phyloP scores from a whole-genome alignment of 768 basidiomycete genomes.

The Mycena indigotica region DNA sequence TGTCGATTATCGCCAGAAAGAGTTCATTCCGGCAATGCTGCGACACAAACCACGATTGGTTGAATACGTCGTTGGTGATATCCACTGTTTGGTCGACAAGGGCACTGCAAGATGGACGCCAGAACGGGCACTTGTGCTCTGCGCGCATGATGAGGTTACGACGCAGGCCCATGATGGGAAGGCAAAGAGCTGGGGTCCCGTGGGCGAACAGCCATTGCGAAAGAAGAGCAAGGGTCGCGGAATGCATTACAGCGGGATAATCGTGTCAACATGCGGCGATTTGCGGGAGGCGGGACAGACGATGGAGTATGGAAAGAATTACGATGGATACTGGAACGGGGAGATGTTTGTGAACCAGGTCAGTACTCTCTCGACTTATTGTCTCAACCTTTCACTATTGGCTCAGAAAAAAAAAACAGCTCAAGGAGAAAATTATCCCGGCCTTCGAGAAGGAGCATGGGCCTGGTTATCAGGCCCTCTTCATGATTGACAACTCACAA shows the following conservation, averaged over 20 bases:
- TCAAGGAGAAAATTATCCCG: slow-evolving; percentile 32
- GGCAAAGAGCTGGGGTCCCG: slow-evolving; percentile 35
- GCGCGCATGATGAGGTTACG: slow-evolving; percentile 6
- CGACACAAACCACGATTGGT: neutral
- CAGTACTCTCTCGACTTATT: neutral
- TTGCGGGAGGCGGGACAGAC: slow-evolving; percentile 34
- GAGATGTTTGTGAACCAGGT: slow-evolving; percentile 31
- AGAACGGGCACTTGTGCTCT: neutral
- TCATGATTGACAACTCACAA: slow-evolving; percentile 30
- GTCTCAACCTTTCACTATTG: slow-evolving; percentile 13
- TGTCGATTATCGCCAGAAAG: slow-evolving; percentile 6
- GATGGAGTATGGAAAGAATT: slow-evolving; percentile 47
- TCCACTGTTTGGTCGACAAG: neutral
- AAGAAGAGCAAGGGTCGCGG: slow-evolving; percentile 44
- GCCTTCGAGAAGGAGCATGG: slow-evolving; percentile 31
- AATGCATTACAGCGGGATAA: slow-evolving; percentile 39
- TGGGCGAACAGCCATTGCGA: slow-evolving; percentile 34
- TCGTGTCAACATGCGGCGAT: slow-evolving; percentile 36
- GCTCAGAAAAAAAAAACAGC: slow-evolving; percentile 13
- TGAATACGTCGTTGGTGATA: neutral
- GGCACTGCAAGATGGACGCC: slow-evolving; percentile 10
- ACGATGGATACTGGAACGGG: slow-evolving; percentile 43
- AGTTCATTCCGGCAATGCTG: slow-evolving; percentile 13
- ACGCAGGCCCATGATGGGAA: slow-evolving; percentile 18
- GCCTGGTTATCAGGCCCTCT: slow-evolving; percentile 12